phyloP scores from a whole-genome alignment of 345 rosid genomes.

The Eucalyptus pauciflora region DNA sequence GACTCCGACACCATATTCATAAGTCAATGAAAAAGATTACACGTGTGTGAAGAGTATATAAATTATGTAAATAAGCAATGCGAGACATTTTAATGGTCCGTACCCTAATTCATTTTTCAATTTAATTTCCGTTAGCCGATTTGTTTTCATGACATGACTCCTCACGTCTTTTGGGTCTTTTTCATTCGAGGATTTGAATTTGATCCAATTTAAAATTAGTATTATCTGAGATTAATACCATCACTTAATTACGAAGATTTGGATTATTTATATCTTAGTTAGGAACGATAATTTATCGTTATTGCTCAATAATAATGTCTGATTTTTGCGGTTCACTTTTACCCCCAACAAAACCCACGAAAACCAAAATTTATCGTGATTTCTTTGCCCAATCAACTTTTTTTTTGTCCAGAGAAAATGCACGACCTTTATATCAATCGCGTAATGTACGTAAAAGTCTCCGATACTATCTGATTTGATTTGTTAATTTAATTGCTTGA shows the following conservation, averaged over 20 bases:
- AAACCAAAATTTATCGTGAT: not conserved
- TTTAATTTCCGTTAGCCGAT: fast-evolving
- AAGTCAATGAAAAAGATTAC: not conserved
- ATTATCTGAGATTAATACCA: not conserved
- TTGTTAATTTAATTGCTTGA: not conserved
- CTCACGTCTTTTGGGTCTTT: not conserved
- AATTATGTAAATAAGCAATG: not conserved
- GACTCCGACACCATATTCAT: not conserved
- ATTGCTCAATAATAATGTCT: not conserved
- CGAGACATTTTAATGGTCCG: fast-evolving
- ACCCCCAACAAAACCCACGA: not conserved
- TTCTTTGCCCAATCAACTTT: not conserved
- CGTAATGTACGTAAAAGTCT: not conserved
- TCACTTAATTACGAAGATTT: not conserved
- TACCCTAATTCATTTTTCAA: not conserved
- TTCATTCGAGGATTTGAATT: not conserved
- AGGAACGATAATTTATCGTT: not conserved
- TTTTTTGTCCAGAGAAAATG: not conserved
- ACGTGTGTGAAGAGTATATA: not conserved
- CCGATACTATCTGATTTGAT: not conserved
- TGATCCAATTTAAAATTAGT: not conserved
- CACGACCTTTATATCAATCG: not conserved
- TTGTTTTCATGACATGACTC: not conserved
- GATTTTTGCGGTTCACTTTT: not conserved
- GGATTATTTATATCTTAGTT: not conserved